Evolutionary conservation across 2,329 filamentous ascomycete species (phyloP), one percentile per base, ranked within the genome.

Genomic region (Epichloe gansuensis): DNA sequence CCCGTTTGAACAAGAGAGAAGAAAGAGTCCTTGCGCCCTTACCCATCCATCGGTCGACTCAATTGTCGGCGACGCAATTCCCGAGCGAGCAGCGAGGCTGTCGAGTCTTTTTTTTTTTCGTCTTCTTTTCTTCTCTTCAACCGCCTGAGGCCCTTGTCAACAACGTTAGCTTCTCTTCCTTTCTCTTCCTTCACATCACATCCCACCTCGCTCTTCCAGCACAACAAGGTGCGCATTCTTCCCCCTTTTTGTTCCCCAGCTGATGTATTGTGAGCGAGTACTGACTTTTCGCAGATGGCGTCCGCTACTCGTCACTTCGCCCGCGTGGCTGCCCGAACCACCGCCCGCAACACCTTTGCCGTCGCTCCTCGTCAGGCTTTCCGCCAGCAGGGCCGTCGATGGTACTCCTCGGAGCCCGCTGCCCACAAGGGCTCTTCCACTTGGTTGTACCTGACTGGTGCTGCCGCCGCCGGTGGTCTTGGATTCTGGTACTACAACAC

Each of bases 331-430:
- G 72, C 84, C 65, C 80, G 80, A 63, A 73, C 78, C 61, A 71
- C 79, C 45, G 57, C 63, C 41, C 81, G 78, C 62, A 78, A 74
- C 63, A 74, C 80, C 58, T 77, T 87, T 67, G 72, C 75, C 59
- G 73, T 77, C 52, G 74, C 77, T 46, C 76, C 78, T 52, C 80
- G 85, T 60, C 80, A 85, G 62, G 77, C 81, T 60, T 83, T 90
- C 76, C 86, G 85, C 69, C 81, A 83, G 65, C 77, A 85, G 63
- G 81, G 81, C 63, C 86, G 84, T 60, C 87, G 89, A 60, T 83
- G 83, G 70, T 95, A 94, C 73, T 85, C 90, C 45, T 85, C 86
- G 52, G 83, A 82, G 70, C 72, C 81, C 51, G 70, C 74, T 61
- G 35, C 52, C 42, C 75, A 78, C 68, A 70, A 73, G 57, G 73